Evolutionary conservation across 164 flowering plant species (phyloP).

Genomic region (Akebia trifoliata): DNA sequence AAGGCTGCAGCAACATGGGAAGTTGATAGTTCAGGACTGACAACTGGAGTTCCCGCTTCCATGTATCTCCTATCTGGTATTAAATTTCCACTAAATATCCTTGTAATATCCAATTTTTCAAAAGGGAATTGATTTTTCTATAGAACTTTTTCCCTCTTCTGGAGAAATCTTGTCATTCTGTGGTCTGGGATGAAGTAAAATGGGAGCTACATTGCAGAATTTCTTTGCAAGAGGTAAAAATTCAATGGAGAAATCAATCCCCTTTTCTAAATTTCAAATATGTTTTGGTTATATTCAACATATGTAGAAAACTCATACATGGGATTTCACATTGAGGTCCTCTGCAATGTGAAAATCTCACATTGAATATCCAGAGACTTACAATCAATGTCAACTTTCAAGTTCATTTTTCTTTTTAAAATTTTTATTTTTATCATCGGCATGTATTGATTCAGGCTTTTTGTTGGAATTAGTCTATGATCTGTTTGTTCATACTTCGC

Average conservation of each 20-base stretch:
- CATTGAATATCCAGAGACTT: too few relatives aligned
- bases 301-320: too few relatives aligned
- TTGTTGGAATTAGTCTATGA: too few relatives aligned
- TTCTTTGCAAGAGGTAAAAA: neutral
- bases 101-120: too few relatives aligned
- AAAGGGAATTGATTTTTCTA: neutral
- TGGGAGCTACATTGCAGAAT: neutral
- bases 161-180: neutral
- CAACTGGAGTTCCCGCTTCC: conserved; percentile 64
- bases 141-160: neutral
- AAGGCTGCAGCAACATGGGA: conserved; percentile 90
- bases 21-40: conserved; percentile 74
- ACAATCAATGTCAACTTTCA: too few relatives aligned
- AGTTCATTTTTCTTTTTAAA: too few relatives aligned
- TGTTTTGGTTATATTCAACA: too few relatives aligned
- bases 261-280: neutral
- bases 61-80: conserved; percentile 94
- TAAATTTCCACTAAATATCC: conserved; percentile 6
- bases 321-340: too few relatives aligned
- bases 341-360: too few relatives aligned
- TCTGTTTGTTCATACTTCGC: too few relatives aligned
- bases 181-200: neutral
- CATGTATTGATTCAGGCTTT: too few relatives aligned
- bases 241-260: neutral
- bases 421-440: too few relatives aligned